These are phyloP conservation scores for Corymbia calophylla DNA, from an alignment of 441 rosid genomes.

Conservation along the genomic window DNA sequence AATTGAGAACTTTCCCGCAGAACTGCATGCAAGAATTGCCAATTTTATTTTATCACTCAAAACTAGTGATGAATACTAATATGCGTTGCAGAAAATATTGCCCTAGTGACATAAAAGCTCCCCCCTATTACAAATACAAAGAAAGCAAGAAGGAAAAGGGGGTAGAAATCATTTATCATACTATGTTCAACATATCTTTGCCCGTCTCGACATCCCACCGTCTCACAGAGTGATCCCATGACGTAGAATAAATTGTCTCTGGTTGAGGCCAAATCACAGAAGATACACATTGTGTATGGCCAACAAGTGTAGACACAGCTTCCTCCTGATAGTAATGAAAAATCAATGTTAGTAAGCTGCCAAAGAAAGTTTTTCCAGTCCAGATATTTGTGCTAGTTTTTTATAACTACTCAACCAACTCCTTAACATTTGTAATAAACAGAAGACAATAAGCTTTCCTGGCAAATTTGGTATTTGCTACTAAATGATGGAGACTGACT, in stretches of 20 bases:
- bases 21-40: slow-evolving; percentile 32
- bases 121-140: neutral
- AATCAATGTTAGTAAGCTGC: neutral
- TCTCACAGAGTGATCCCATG: slow-evolving; percentile 96
- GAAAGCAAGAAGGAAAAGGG: neutral
- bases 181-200: slow-evolving; percentile 65
- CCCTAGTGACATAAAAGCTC: neutral
- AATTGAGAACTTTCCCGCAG: slow-evolving; percentile 77
- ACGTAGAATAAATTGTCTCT: slow-evolving; percentile 68
- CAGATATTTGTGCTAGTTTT: neutral
- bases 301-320: slow-evolving; percentile 68
- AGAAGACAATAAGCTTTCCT: neutral
- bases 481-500: neutral
- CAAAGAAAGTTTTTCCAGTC: neutral
- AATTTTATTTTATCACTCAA: neutral
- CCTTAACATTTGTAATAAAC: neutral
- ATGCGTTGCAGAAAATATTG: neutral
- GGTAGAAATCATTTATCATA: slow-evolving; percentile 12
- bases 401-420: neutral
- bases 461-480: neutral
- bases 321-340: slow-evolving; percentile 47
- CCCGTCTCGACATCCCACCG: slow-evolving; percentile 88
- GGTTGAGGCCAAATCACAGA: slow-evolving; percentile 79
- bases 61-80: neutral
- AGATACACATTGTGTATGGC: slow-evolving; percentile 84